Percentiles rank a stretch among this genome's conserved stretches.
phyloP scores from a whole-genome alignment of 1,139 yeast genomes.

The Sugiyamaella xylanicola region DNA sequence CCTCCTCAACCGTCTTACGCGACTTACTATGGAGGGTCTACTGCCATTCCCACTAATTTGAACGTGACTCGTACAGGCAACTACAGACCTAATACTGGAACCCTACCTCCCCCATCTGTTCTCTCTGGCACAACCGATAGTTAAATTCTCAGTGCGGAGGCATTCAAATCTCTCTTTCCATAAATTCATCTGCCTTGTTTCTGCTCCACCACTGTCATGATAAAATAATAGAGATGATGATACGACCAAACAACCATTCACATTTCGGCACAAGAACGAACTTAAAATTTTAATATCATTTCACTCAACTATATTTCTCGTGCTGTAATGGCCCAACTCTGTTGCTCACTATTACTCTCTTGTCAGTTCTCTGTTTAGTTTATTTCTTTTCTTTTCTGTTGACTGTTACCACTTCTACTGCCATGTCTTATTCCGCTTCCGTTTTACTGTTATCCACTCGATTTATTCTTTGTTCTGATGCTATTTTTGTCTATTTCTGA shows the following conservation, averaged over 20 bases:
- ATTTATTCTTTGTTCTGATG: background rate
- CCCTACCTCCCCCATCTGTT: slow-evolving; percentile 17
- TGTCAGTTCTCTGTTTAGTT: background rate
- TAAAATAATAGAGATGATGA: slow-evolving; percentile 14
- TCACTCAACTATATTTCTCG: background rate
- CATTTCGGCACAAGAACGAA: background rate
- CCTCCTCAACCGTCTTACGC: slow-evolving; percentile 18
- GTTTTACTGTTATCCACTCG: background rate
- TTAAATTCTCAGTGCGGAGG: no score
- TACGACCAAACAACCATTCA: background rate
- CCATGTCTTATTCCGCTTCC: background rate
- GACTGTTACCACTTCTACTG: no score
- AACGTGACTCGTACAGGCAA: background rate
- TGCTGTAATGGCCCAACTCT: background rate
- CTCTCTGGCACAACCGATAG: slow-evolving; percentile 12
- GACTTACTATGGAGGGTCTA: slow-evolving; percentile 14
- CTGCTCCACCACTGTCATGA: no score
- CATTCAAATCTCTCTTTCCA: no score
- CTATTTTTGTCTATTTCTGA: no score
- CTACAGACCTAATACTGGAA: slow-evolving; percentile 7
- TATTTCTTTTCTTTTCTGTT: no score
- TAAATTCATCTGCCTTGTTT: no score
- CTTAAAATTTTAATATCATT: background rate
- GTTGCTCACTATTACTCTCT: background rate
- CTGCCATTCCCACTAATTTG: slow-evolving; percentile 1